phyloP scores from a whole-genome alignment of 2,329 filamentous ascomycete species.

The Biscogniauxia sp. region DNA sequence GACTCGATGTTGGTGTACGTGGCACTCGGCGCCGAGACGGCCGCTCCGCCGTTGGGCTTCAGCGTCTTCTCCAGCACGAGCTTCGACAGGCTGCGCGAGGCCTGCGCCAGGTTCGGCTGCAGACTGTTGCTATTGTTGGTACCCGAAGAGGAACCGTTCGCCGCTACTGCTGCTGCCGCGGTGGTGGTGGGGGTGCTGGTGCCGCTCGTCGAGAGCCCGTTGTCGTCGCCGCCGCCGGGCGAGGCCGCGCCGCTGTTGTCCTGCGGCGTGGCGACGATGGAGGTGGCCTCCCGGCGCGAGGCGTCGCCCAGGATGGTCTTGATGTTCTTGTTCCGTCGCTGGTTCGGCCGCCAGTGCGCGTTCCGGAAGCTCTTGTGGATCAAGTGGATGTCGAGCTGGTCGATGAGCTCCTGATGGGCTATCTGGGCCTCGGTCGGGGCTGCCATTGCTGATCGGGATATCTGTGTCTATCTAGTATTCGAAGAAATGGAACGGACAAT shows the following conservation, averaged over 20 bases:
- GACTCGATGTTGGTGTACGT: conserved; percentile 98
- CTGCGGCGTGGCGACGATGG: conserved; percentile 74
- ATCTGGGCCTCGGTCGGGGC: conserved; percentile 71
- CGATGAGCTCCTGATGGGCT: conserved; percentile 81
- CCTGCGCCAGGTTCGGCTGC: conserved; percentile 79
- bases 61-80: conserved; percentile 84
- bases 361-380: conserved; percentile 90
- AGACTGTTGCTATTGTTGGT: conserved; percentile 31
- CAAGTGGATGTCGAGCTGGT: conserved; percentile 86
- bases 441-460: conserved; percentile 39
- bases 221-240: conserved; percentile 47
- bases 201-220: conserved; percentile 56
- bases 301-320: conserved; percentile 94
- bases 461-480: too few species aligned
- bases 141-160: conserved; percentile 21
- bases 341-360: conserved; percentile 83
- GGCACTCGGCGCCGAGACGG: conserved; percentile 62
- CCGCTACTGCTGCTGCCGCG: conserved; percentile 23
- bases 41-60: conserved; percentile 38
- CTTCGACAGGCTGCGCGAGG: conserved; percentile 80
- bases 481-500: too few species aligned
- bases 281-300: conserved; percentile 78
- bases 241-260: conserved; percentile 77
- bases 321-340: conserved; percentile 97
- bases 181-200: conserved; percentile 53